Evolutionary conservation across 495 filamentous ascomycete species (phyloP), one percentile per base, ranked within the genome.

Genomic region (Hamigera avellanea): DNA sequence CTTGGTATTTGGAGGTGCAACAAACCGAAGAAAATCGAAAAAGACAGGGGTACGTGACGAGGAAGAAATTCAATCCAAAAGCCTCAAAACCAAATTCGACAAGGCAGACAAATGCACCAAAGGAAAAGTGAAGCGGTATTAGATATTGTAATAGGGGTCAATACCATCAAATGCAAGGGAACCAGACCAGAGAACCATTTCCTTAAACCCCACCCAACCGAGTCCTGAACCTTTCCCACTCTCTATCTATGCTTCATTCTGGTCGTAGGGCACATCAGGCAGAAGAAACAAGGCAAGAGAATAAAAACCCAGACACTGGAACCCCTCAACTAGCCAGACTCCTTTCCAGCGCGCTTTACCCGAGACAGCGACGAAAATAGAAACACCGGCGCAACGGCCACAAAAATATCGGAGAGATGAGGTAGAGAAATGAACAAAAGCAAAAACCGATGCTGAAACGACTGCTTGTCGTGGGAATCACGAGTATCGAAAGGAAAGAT

Each of bases 211-310:
- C 15, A 10, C 8, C 23, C 16, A 14, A 29, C 15, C 17, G 14
- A 29, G 14, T 15, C n/a, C 12, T 27, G 15, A 29, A 2, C 19
- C 26, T 36, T 46, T 35, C 39, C 53, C 31, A 40, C 45, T 46
- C 47, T 56, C 53, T 52, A 52, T 54, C 45, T 52, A 53, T 49
- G 46, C 51, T 47, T 44, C 49, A 43, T 52, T 47, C 44, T 45
- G 45, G 43, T 49, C 49, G 42, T 48, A 52, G 41, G 39, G 50
- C 41, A 48, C 54, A 47, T 52, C 45, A 49, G 46, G 43, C 47
- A 41, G 43, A 42, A 27, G 39, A 38, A 49, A 43, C 40, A 47
- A 44, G 34, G 16, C 34, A 36, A 43, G 33, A 31, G 3, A 39
- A 40, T 30, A 34, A 37, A 45, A 26, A 18, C 16, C 26, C 37